Percentiles rank a stretch among this genome's conserved stretches.
phyloP scores from a whole-genome alignment of 2,329 filamentous ascomycete genomes.

The Colletotrichum sp. region DNA sequence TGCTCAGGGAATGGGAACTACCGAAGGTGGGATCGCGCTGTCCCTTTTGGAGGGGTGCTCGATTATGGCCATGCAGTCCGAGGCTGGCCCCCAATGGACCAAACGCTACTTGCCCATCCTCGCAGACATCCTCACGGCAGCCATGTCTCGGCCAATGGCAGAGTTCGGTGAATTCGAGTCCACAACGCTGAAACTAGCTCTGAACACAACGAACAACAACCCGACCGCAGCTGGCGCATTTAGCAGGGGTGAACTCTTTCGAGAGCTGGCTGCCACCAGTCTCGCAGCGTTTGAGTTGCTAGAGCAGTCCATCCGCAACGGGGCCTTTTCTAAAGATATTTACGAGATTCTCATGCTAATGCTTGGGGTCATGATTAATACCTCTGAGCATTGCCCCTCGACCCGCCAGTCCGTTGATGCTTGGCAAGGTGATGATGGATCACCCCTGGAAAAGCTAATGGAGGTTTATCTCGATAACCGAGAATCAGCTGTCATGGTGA shows the following conservation, averaged over 20 bases:
- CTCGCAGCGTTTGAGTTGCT: slow-evolving; percentile 55
- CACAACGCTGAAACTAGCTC: slow-evolving; percentile 70
- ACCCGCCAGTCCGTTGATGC: slow-evolving; percentile 52
- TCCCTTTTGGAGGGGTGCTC: slow-evolving; percentile 62
- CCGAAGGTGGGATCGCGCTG: slow-evolving; percentile 29
- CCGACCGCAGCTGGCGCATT: slow-evolving; percentile 72
- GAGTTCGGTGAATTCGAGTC: slow-evolving; percentile 45
- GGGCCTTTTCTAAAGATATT: slow-evolving; percentile 51
- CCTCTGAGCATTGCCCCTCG: slow-evolving; percentile 76
- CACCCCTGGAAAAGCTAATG: slow-evolving; percentile 64
- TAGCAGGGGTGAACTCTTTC: slow-evolving; percentile 61
- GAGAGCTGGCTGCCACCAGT: slow-evolving; percentile 52
- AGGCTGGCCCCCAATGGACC: slow-evolving; percentile 42
- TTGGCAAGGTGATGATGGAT: slow-evolving; percentile 38
- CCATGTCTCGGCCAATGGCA: slow-evolving; percentile 36
- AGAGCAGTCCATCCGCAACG: slow-evolving; percentile 50
- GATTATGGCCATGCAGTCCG: slow-evolving; percentile 50
- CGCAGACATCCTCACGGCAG: slow-evolving; percentile 49
- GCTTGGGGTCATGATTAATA: slow-evolving; percentile 84
- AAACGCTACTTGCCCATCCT: slow-evolving; percentile 56
- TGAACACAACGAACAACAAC: slow-evolving; percentile 88
- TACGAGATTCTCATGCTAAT: slow-evolving; percentile 79
- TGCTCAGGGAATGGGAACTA: not conserved
- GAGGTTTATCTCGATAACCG: slow-evolving; percentile 71
- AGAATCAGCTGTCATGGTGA: slow-evolving; percentile 70